Base-by-base conservation (phyloP, 345 rosid genomes). In the Salix suchowensis region DNA sequence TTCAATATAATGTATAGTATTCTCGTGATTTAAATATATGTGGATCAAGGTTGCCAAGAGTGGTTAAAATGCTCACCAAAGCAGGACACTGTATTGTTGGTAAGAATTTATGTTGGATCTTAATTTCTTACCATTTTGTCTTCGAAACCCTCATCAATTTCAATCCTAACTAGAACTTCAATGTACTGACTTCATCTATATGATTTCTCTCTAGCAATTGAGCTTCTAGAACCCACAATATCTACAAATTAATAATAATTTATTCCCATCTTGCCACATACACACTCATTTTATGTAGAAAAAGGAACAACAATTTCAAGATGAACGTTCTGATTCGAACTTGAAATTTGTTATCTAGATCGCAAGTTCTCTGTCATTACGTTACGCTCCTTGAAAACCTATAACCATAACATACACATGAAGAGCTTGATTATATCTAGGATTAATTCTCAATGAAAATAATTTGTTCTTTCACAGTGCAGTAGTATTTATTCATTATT, bases 51-150 rank as follows among this genome's bases (percentile, higher is more conserved):
- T 30, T 30, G 32, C 32, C 32, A 30, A 32, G 87, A 80, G 91
- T 87, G 77, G 93, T 88, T 88, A 87, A 88, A 80, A 84, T 50
- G 90, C 76, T 84, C 75, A 90, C 91, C 93, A 90, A 89, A 86
- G 88, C 85, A 19, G 75, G 82, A 68, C 89, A 88, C 89, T 67
- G 80, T 24, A 23, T 30, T 32, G 75, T 81, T 74, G 76, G 82
- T 70, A 78, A 64, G 70, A 80, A 77, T 79, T 83, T 79, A 70
- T 58, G 76, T 77, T 79, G 81, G 64, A 65, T 37, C 58, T 44
- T 2, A 13, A 44, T 12, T 44, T 70, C 21, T 19, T 72, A 60
- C 36, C 44, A 72, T 6, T 69, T 66, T 76, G 75, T 79, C 81
- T 65, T 75, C 78, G 30, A 74, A 80, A 50, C 71, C 80, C 70